Base-by-base conservation (phyloP, 2,329 filamentous ascomycete genomes). In the Aureobasidium sp. region DNA sequence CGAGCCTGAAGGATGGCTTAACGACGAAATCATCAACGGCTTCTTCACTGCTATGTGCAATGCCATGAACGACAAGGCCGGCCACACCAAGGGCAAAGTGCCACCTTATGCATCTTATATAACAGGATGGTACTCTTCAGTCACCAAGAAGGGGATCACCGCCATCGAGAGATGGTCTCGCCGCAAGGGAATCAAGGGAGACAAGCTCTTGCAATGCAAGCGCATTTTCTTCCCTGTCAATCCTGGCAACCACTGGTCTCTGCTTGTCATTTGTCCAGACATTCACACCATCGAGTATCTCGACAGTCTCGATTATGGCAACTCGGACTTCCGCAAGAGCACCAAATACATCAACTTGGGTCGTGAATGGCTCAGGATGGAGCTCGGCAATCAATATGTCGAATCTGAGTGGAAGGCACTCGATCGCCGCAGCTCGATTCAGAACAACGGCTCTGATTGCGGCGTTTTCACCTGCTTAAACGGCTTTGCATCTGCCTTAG, bases 401-500 rank as follows among this genome's bases (percentile, higher is more conserved):
- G 70, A 71, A 12, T 68, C 70, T 1, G 82, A 86, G 35, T 90
- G 86, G 86, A 71, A 66, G 21, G 70, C 60, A 14, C 38, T 74
- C 1, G 69, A 78, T 6, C 64, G 68, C n/a, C 66, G 68, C 14
- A 79, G 78, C 30, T 76, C 79, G 0, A 61, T 58, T 2, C 86
- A 90, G 65, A 73, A 70, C 22, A 90, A 90, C 62, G 77, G 77
- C 1, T 81, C 78, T 62, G 87, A 90, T 64, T 90, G 87, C 60
- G 87, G 87, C n/a, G 79, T 89, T 3, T 88, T 88, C 64, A 80
- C 84, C 12, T 81, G 88, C 59, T 79, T 86, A 16, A 91, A 90
- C 62, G 83, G 79, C 14, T 77, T 88, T 42, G 86, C 81, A 53
- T 61, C 73, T 27, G 67, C 74, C 2, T 66, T 70, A 14, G 72